Evolutionary conservation across 148 eudicot species (phyloP).

Genomic region (Nyssa sinensis): DNA sequence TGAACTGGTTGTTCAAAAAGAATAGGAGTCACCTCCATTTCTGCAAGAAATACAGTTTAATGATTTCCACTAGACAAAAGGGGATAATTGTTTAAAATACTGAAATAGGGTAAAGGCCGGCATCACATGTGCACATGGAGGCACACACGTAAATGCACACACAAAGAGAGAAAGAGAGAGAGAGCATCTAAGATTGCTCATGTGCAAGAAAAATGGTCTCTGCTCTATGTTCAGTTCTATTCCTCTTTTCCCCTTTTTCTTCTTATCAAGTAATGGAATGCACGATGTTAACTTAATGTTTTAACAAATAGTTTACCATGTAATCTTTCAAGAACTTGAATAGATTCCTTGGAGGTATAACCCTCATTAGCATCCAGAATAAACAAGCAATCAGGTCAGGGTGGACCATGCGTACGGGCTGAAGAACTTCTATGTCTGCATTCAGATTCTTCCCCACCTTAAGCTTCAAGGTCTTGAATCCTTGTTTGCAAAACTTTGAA

Average conservation of each 20-base stretch:
- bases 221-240: not conserved
- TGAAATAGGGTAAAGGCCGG: not conserved
- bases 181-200: not conserved
- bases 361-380: constrained; percentile 95
- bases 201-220: not conserved
- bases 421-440: constrained; percentile 70
- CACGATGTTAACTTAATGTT: not conserved
- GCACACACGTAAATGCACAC: not conserved
- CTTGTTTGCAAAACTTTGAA: constrained; percentile 53
- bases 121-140: not conserved
- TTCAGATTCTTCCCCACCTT: constrained; percentile 81
- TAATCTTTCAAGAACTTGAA: constrained; percentile 67
- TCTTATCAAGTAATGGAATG: not conserved
- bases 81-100: not conserved
- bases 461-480: constrained; percentile 77
- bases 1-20: constrained; percentile 95
- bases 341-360: constrained; percentile 65
- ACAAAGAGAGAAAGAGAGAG: too few relatives aligned
- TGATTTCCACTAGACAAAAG: not conserved
- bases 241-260: too few relatives aligned
- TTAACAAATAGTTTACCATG: constrained; percentile 41
- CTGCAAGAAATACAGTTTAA: constrained; percentile 37
- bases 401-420: constrained; percentile 54
- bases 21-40: constrained; percentile 67
- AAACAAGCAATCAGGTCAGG: constrained; percentile 75